Percentiles rank a stretch among this genome's conserved stretches.
Evolutionary conservation across 2,329 filamentous ascomycete genomes (phyloP).

Genomic region (Lachnellula hyalina): DNA sequence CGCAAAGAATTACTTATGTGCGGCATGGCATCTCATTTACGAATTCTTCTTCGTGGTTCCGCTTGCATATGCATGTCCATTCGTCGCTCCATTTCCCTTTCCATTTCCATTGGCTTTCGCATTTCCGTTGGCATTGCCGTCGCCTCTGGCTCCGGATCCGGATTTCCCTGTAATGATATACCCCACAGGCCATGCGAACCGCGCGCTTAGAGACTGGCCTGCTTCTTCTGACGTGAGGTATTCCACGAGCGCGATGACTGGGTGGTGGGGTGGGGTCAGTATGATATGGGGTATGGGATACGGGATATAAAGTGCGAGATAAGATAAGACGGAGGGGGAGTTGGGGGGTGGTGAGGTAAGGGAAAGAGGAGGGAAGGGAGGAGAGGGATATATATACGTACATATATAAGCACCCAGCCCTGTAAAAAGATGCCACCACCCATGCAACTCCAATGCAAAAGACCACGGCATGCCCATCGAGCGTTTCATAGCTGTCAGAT

Average conservation of each 20-base stretch:
- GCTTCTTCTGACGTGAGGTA: slow-evolving; percentile 32
- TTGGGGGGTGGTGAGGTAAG: background rate
- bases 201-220: slow-evolving; percentile 21
- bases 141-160: background rate
- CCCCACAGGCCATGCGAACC: slow-evolving; percentile 29
- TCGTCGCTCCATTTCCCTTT: background rate
- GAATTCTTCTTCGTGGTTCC: background rate
- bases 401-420: slow-evolving; percentile 44
- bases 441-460: slow-evolving; percentile 53
- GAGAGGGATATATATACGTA: slow-evolving; percentile 10
- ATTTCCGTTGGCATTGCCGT: background rate
- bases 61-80: background rate
- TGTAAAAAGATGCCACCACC: slow-evolving; percentile 60
- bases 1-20: no score
- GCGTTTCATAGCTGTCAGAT: slow-evolving; percentile 41
- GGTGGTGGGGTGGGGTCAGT: background rate
- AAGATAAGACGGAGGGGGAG: no score
- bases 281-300: no score
- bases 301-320: no score
- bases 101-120: background rate
- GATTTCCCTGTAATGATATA: slow-evolving; percentile 15
- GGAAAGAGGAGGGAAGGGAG: background rate
- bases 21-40: background rate
- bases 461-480: slow-evolving; percentile 48
- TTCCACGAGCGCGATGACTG: slow-evolving; percentile 31